Percentiles rank a stretch among this genome's conserved stretches.
These are phyloP conservation scores for Cercospora berteroae DNA, from an alignment of 2,329 filamentous ascomycete genomes.

Conservation along the genomic window DNA sequence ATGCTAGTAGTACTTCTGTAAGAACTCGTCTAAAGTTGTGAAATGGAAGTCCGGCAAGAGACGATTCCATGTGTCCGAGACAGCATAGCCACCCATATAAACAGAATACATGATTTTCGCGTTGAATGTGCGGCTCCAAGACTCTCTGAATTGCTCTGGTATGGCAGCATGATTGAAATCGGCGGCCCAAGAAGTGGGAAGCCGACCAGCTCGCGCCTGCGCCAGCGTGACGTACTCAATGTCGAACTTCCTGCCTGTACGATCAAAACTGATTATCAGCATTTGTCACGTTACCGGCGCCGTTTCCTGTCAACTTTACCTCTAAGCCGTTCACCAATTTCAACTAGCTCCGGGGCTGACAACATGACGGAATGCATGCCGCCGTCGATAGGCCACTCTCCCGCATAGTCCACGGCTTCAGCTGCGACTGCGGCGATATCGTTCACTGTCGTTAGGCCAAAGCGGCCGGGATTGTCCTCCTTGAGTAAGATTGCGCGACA, in stretches of 20 bases:
- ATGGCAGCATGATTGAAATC: conserved; percentile 30
- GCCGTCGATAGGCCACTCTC: conserved; percentile 45
- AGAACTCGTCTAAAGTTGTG: conserved; percentile 43
- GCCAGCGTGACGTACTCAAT: conserved; percentile 49
- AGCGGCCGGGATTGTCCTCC: conserved; percentile 37
- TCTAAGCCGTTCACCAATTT: conserved; percentile 15
- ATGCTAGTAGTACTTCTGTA: conserved; percentile 27
- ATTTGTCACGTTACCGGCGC: background rate
- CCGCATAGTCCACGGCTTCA: conserved; percentile 46
- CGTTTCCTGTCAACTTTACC: conserved; percentile 11
- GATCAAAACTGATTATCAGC: conserved; percentile 32
- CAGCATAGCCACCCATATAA: conserved; percentile 38
- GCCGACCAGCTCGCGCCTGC: conserved; percentile 49
- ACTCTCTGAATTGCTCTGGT: conserved; percentile 19
- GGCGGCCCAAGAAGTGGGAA: conserved; percentile 44
- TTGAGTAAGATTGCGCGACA: conserved; percentile 44
- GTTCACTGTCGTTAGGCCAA: conserved; percentile 48
- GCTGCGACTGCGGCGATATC: conserved; percentile 47
- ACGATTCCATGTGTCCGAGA: conserved; percentile 48
- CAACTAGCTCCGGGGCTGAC: conserved; percentile 37
- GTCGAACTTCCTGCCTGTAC: conserved; percentile 38
- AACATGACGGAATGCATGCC: conserved; percentile 45
- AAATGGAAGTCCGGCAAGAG: conserved; percentile 49
- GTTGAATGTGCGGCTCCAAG: conserved; percentile 10
- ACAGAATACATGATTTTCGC: conserved; percentile 5